Evolutionary conservation across 2,329 filamentous ascomycete species (phyloP).

Genomic region (Sphaerulina populicola): DNA sequence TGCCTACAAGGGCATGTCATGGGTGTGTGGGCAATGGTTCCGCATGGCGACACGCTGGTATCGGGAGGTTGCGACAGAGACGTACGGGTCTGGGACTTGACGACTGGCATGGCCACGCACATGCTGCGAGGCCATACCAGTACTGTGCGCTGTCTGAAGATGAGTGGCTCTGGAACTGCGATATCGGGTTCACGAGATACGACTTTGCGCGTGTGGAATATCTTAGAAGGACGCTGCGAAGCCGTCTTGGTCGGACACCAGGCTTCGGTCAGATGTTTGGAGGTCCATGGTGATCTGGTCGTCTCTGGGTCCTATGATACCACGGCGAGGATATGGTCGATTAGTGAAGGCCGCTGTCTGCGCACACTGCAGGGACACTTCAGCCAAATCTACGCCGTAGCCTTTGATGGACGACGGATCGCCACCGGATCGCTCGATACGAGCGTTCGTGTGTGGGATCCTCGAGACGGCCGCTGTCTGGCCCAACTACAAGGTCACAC

Average conservation of each 20-base stretch:
- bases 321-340: conserved; percentile 94
- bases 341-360: conserved; percentile 86
- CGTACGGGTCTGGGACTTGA: conserved; percentile 93
- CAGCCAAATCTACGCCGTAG: conserved; percentile 97
- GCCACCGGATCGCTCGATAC: conserved; percentile 95
- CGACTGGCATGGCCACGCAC: conserved; percentile 69
- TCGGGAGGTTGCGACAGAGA: conserved; percentile 95
- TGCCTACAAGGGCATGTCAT: conserved; percentile 93
- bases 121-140: conserved; percentile 91
- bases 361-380: conserved; percentile 89
- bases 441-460: conserved; percentile 91
- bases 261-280: conserved; percentile 86
- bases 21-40: conserved; percentile 99
- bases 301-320: conserved; percentile 99
- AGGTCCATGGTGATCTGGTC: conserved; percentile 91
- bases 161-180: conserved; percentile 87
- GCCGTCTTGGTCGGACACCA: conserved; percentile 92
- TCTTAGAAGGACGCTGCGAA: conserved; percentile 75
- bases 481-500: conserved; percentile 95
- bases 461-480: conserved; percentile 54
- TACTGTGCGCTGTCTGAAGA: conserved; percentile 92
- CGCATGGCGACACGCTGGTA: conserved; percentile 89
- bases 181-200: conserved; percentile 96
- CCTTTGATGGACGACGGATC: conserved; percentile 87
- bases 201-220: conserved; percentile 90